A percentile compares a stretch with the other conserved stretches of the same genome.
Evolutionary conservation across 495 filamentous ascomycete genomes (phyloP).

Genomic region (Bacidia rubella): DNA sequence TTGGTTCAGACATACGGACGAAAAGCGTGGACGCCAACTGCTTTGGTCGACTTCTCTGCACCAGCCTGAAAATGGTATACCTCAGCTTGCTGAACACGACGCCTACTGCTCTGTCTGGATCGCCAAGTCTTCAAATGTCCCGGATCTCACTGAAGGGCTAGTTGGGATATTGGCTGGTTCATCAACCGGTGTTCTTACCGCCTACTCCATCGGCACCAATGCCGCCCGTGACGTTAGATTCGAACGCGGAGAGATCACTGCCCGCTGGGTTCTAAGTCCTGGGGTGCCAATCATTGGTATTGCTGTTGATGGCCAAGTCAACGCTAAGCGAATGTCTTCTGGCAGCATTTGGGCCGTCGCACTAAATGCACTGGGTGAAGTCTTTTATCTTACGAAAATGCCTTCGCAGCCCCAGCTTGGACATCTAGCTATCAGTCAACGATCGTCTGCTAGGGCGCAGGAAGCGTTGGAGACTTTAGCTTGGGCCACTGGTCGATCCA

Average conservation of each 20-base stretch:
- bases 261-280: constrained; percentile 77
- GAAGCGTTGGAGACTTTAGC: constrained; percentile 43
- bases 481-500: constrained; percentile 67
- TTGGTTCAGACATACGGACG: constrained; percentile 61
- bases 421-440: constrained; percentile 13
- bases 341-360: constrained; percentile 73
- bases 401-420: constrained; percentile 35
- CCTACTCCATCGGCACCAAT: constrained; percentile 62
- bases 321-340: constrained; percentile 47
- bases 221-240: constrained; percentile 52
- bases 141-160: constrained; percentile 59
- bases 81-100: constrained; percentile 46
- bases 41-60: constrained; percentile 36
- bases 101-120: constrained; percentile 78
- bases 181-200: constrained; percentile 70
- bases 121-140: constrained; percentile 62
- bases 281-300: constrained; percentile 85
- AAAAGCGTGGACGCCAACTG: constrained; percentile 67
- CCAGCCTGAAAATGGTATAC: constrained; percentile 50
- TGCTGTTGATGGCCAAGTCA: constrained; percentile 71
- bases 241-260: constrained; percentile 62
- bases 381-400: constrained; percentile 66
- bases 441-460: not conserved
- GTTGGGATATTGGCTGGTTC: constrained; percentile 76
- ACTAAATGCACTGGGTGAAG: constrained; percentile 83